Conservation (phyloP, 1,284 basidiomycete species). For the Ceratobasidium papillatum region DNA sequence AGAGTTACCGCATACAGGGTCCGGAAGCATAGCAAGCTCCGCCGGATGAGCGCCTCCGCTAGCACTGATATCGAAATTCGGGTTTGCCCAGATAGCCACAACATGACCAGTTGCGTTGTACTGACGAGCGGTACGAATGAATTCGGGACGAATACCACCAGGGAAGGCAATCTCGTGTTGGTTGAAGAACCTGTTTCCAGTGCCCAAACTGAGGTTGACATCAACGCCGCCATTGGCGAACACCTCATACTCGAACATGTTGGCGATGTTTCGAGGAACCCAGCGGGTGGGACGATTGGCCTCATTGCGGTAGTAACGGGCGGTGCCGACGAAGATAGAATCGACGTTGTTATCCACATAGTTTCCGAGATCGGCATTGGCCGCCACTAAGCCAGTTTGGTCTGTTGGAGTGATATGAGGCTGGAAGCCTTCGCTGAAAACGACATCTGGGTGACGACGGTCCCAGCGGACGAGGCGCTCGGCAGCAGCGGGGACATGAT, state of each 20-base stretch:
- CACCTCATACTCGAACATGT: neutral
- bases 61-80: neutral
- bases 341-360: neutral
- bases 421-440: neutral
- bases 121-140: neutral
- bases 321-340: neutral
- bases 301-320: neutral
- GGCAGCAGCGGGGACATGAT: neutral
- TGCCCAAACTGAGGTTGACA: neutral
- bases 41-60: neutral
- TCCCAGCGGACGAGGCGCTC: neutral
- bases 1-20: neutral
- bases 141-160: neutral
- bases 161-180: slow-evolving; percentile 1
- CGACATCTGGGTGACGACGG: neutral
- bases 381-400: neutral
- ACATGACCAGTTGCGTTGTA: neutral
- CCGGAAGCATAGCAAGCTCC: neutral
- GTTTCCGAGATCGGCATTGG: neutral
- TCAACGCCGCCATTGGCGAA: neutral
- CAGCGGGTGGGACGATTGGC: neutral
- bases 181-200: neutral
- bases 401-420: neutral
- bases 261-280: neutral
- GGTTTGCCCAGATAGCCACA: neutral